These are phyloP conservation scores for Colletotrichum echinochloae DNA, from an alignment of 2,329 filamentous ascomycete species.

Conservation along the genomic window DNA sequence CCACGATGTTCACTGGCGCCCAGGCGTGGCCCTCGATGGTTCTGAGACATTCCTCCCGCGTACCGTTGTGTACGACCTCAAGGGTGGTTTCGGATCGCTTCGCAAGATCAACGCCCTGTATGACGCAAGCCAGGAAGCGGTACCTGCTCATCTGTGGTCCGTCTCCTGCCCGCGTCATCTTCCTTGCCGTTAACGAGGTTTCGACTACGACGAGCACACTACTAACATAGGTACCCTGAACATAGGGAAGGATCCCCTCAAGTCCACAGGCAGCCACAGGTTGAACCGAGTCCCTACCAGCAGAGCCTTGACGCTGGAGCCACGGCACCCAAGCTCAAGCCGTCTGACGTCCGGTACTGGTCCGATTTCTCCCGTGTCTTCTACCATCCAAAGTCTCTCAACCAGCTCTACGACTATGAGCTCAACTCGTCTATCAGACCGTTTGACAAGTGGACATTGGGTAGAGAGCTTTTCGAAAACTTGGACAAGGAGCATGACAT, in stretches of 20 bases:
- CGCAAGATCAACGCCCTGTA: conserved; percentile 91
- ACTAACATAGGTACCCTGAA: conserved; percentile 12
- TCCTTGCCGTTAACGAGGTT: neutral
- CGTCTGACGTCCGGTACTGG: conserved; percentile 89
- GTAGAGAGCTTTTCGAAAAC: conserved; percentile 79
- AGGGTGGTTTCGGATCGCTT: conserved; percentile 90
- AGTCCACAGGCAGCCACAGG: conserved; percentile 75
- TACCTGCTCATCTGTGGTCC: conserved; percentile 50
- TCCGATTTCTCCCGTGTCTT: conserved; percentile 95
- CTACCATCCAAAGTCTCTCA: conserved; percentile 88
- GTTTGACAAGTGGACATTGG: conserved; percentile 81
- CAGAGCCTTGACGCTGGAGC: conserved; percentile 80
- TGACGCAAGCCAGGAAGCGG: conserved; percentile 59
- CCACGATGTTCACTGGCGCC: conserved; percentile 89
- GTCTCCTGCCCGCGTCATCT: neutral
- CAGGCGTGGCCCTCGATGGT: conserved; percentile 84
- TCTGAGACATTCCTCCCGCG: conserved; percentile 92
- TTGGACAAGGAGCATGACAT: conserved; percentile 86
- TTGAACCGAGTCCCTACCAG: conserved; percentile 81
- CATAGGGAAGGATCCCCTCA: conserved; percentile 74
- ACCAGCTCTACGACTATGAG: conserved; percentile 90
- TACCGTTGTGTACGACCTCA: conserved; percentile 93
- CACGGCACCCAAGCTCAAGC: conserved; percentile 71
- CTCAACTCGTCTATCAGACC: conserved; percentile 83
- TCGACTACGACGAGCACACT: neutral